Base-by-base conservation (phyloP, 805 yeast species). In the Teunomyces atbi region DNA sequence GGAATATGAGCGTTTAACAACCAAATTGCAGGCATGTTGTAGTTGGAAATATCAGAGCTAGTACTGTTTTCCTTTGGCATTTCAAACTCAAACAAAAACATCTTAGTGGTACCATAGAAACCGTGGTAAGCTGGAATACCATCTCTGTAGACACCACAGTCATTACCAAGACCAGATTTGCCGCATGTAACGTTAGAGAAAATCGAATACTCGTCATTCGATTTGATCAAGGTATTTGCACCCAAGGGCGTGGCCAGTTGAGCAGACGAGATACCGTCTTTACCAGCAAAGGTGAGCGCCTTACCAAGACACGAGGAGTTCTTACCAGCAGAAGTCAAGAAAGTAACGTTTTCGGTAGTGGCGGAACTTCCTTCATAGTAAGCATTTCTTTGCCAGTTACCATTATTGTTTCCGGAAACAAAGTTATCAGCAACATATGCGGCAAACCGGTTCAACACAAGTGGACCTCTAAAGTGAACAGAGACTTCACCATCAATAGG, bases 401-500 rank as follows among this genome's bases (percentile, higher is more conserved):
- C 72, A 16, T 74, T 62, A 52, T 39, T 47, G 27, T 63, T 61
- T 27, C 72, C 72, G 26, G 49, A 60, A 1, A 52, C 56, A 52
- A 69, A 82, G 23, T 66, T 59, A 3, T 69, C 69, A 12, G 82
- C 54, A n/a, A 73, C 71, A 59, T 82, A 86, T 54, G 69, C 82
- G 4, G 81, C 91, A 59, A 85, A 86, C 55, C 78, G 75, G 49
- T 68, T 64, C 57, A 86, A 69, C 12, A 75, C 67, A 49, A 86
- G 61, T 7, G 94, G 94, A 38, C 94, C 94, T 68, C 94, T 77
- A 62, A 86, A 79, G 61, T 86, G 94, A 12, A 86, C 89, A 3
- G 89, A 82, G 20, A 86, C 70, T 60, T 82, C 90, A 54, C 77
- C 83, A 60, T 84, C 69, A 33, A 85, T 60, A 5, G 94, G 94